Base-by-base conservation (phyloP, 1,284 basidiomycete species). In the Neonothopanus nambi region DNA sequence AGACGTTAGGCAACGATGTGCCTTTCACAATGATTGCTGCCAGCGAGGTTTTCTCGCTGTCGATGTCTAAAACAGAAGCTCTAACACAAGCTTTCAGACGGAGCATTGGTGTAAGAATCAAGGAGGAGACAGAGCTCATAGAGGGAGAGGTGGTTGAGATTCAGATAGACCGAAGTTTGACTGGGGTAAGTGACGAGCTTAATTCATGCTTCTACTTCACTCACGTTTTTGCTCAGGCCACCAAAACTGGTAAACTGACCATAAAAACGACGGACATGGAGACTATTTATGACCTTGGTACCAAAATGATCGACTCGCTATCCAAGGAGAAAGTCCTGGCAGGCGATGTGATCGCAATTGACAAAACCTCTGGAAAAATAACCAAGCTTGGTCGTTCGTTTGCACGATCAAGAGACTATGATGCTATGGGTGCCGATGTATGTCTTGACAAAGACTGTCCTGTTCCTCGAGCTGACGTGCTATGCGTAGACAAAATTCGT, bases 241-340 rank as follows among this genome's bases (percentile, higher is more conserved):
- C 95, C 13, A 99, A 98, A 76, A 98, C 96, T 0, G 96, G 97
- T 6, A 96, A 98, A 68, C 73, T 99, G 56, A 98, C 96, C 0
- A 91, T 99, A 66, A 99, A 99, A 74, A 98, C 95, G 9, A 98
- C 95, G 4, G 96, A 99, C 70, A 99, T 99, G 96, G 96, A 99
- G 76, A 99, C 96, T 13, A 93, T 99, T 39, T 99, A 99, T 69
- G 97, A 99, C 72, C 82, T 99, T 17, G 97, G 97, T 8, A 95
- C 89, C 55, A 99, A 99, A 80, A 99, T 99, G 97, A 98, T 99
- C 57, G 96, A 99, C 65, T 88, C 95, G 7, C 73, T 99, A 38
- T 90, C 93, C 47, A 97, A 96, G 71, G 95, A 99, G 76, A 99
- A 98, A 68, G 91, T 99, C 13, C 82, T 95, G 3, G 96, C 96